Evolutionary conservation across 352 stramenopile species (phyloP).

Genomic region (Globisporangium splendens): DNA sequence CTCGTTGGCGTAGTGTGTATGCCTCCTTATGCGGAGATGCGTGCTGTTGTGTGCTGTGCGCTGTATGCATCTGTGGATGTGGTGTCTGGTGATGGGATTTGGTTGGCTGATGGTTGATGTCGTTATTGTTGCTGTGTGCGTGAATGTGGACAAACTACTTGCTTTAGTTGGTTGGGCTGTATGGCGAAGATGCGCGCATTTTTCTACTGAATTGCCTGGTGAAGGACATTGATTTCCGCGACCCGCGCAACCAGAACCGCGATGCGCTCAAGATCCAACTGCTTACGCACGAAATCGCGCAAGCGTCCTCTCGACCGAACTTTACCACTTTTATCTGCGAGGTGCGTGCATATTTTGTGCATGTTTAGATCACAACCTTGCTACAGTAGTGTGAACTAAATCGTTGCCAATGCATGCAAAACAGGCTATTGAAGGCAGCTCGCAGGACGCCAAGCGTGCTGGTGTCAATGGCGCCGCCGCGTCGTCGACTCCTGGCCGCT

Average conservation of each 20-base stretch:
- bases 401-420: background rate
- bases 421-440: constrained; percentile 68
- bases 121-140: background rate
- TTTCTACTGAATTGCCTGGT: constrained; percentile 91
- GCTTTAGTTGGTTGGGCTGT: constrained; percentile 83
- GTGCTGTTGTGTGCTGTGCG: background rate
- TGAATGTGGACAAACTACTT: background rate
- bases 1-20: constrained; percentile 1
- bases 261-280: constrained; percentile 89
- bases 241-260: constrained; percentile 76
- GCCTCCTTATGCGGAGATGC: background rate
- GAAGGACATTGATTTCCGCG: constrained; percentile 88
- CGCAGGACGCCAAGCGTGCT: constrained; percentile 28
- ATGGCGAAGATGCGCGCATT: constrained; percentile 89
- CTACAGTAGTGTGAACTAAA: background rate
- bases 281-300: constrained; percentile 86
- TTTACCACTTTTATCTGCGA: constrained; percentile 90
- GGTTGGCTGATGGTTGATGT: background rate
- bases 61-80: too few relatives aligned
- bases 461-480: constrained; percentile 10
- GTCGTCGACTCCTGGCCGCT: constrained; percentile 14
- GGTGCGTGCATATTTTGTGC: constrained; percentile 19
- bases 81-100: background rate
- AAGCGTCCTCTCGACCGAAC: constrained; percentile 85
- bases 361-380: background rate